Evolutionary conservation across 148 eudicot species (phyloP).

Genomic region (Chenopodium berlandieri): DNA sequence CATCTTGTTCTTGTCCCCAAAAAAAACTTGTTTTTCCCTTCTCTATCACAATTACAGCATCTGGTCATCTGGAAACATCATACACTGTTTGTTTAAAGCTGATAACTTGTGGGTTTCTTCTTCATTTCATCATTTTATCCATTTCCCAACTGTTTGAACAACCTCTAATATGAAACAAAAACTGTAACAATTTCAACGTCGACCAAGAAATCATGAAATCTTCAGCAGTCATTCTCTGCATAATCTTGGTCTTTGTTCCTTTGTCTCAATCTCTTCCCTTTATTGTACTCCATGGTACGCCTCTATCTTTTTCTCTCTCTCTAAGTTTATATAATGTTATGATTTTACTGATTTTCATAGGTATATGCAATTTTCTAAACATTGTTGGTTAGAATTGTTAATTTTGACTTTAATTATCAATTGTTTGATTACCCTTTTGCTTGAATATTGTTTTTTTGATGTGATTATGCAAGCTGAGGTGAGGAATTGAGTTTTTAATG

Average conservation of each 20-base stretch:
- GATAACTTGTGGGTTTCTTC: background rate
- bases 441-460: background rate
- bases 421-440: background rate
- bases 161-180: background rate
- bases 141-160: background rate
- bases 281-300: conserved; percentile 31
- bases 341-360: no score
- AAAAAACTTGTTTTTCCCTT: no score
- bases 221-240: background rate
- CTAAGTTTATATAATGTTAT: no score
- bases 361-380: background rate
- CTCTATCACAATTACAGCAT: background rate
- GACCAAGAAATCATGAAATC: background rate
- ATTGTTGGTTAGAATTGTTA: conserved; percentile 7
- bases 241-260: conserved; percentile 18
- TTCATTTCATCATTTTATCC: background rate
- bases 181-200: background rate
- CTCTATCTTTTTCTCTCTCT: background rate
- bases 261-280: conserved; percentile 26
- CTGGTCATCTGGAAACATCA: background rate
- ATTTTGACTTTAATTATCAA: background rate
- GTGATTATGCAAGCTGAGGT: conserved; percentile 8
- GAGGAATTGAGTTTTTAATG: background rate
- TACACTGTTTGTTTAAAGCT: no score
- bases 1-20: no score